Evolutionary conservation across 106 monocot genomes (phyloP).

Genomic region (Platanthera zijinensis): DNA sequence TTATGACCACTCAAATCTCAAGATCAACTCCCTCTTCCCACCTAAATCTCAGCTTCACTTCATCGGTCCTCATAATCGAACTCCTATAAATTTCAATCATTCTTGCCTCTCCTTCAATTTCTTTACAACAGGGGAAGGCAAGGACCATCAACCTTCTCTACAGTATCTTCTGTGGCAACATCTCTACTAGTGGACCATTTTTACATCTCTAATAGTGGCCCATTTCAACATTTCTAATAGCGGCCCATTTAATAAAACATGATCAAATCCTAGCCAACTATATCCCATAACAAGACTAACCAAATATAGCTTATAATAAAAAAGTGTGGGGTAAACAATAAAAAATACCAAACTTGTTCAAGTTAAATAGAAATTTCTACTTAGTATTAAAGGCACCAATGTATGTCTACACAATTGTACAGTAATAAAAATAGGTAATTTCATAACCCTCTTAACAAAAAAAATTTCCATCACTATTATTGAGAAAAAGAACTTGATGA

Average conservation of each 20-base stretch:
- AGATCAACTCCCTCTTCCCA: not conserved
- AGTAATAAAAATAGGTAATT: not conserved
- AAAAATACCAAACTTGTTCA: not conserved
- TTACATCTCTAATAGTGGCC: not conserved
- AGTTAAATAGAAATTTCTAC: not conserved
- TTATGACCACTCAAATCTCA: not conserved
- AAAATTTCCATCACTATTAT: too few species aligned
- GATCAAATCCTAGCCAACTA: not conserved
- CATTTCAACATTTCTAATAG: not conserved
- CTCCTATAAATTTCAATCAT: not conserved
- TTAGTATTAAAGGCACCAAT: slow-evolving; percentile 4
- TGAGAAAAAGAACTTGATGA: too few species aligned
- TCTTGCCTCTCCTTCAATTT: not conserved
- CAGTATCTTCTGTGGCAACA: not conserved
- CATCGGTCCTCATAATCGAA: not conserved
- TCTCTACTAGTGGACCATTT: not conserved
- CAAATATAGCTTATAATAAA: not conserved
- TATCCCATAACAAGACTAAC: not conserved
- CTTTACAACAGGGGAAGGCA: not conserved
- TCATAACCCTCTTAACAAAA: not conserved
- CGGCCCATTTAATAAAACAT: not conserved
- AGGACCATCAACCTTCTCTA: not conserved
- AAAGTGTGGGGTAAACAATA: not conserved
- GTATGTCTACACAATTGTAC: not conserved
- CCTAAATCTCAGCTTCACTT: not conserved